phyloP scores from a whole-genome alignment of 1,284 basidiomycete genomes.

The Porodaedalea pini region DNA sequence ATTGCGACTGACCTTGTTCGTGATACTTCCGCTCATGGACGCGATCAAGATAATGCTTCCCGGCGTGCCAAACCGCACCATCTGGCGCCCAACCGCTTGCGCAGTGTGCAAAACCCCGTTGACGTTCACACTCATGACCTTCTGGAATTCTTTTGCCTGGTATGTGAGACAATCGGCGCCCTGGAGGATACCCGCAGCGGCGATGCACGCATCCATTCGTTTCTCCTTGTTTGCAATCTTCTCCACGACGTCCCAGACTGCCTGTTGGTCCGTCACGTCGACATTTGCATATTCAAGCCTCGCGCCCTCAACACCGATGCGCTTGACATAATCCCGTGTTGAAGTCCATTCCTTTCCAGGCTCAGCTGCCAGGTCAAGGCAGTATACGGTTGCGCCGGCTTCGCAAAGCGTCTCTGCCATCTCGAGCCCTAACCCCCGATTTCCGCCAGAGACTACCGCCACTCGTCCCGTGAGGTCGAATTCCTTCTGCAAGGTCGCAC shows the following conservation, averaged over 20 bases:
- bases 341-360: conserved; percentile 67
- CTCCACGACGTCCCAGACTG: conserved; percentile 52
- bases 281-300: conserved; percentile 64
- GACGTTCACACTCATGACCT: conserved; percentile 73
- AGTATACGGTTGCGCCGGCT: conserved; percentile 75
- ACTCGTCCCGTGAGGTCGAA: conserved; percentile 75
- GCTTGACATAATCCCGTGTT: conserved; percentile 50
- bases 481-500: conserved; percentile 61
- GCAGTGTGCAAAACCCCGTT: conserved; percentile 77
- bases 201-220: conserved; percentile 71
- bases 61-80: conserved; percentile 63
- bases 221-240: conserved; percentile 61
- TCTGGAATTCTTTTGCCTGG: conserved; percentile 64
- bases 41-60: conserved; percentile 84
- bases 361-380: conserved; percentile 63
- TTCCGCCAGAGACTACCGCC: conserved; percentile 74
- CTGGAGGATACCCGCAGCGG: conserved; percentile 75
- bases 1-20: conserved; percentile 59
- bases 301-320: conserved; percentile 38
- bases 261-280: conserved; percentile 61
- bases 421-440: conserved; percentile 79
- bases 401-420: conserved; percentile 77
- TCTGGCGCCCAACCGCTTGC: conserved; percentile 75
- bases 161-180: conserved; percentile 66
- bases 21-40: conserved; percentile 84